Evolutionary conservation across 106 monocot species (phyloP).

Genomic region (Dendrobium chrysotoxum): DNA sequence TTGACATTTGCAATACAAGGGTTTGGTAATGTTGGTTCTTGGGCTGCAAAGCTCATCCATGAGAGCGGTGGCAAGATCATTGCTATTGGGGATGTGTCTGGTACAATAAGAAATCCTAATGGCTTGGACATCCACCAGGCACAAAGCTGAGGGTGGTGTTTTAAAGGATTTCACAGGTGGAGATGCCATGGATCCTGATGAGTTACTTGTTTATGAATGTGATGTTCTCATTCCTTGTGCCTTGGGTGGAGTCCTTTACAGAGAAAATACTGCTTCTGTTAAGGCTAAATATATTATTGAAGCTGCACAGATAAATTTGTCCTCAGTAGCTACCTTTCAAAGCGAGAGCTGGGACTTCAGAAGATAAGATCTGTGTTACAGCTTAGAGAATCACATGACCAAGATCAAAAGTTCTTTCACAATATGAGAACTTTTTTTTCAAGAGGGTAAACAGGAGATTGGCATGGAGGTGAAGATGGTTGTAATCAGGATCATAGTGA

Average conservation of each 20-base stretch:
- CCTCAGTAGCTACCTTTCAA: too few species aligned
- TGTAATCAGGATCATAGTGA: background rate
- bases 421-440: too few species aligned
- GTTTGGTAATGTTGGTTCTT: slow-evolving; percentile 93
- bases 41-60: slow-evolving; percentile 77
- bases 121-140: slow-evolving; percentile 66
- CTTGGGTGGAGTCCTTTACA: slow-evolving; percentile 78
- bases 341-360: too few species aligned
- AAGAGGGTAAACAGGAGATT: too few species aligned
- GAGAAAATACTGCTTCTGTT: slow-evolving; percentile 81
- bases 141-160: slow-evolving; percentile 45
- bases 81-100: slow-evolving; percentile 58
- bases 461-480: background rate
- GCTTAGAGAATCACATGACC: too few species aligned
- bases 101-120: slow-evolving; percentile 55
- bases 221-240: slow-evolving; percentile 92
- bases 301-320: too few species aligned
- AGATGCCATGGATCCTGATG: slow-evolving; percentile 36
- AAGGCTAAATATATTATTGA: slow-evolving; percentile 82
- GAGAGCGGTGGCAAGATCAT: slow-evolving; percentile 76
- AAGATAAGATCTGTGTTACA: too few species aligned
- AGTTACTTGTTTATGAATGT: slow-evolving; percentile 72
- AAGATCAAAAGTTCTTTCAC: too few species aligned
- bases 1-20: slow-evolving; percentile 83
- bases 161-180: slow-evolving; percentile 67